Percentiles rank a stretch among this genome's conserved stretches.
phyloP scores from a whole-genome alignment of 2,329 filamentous ascomycete genomes.

The Tolypocladium ophioglossoides region DNA sequence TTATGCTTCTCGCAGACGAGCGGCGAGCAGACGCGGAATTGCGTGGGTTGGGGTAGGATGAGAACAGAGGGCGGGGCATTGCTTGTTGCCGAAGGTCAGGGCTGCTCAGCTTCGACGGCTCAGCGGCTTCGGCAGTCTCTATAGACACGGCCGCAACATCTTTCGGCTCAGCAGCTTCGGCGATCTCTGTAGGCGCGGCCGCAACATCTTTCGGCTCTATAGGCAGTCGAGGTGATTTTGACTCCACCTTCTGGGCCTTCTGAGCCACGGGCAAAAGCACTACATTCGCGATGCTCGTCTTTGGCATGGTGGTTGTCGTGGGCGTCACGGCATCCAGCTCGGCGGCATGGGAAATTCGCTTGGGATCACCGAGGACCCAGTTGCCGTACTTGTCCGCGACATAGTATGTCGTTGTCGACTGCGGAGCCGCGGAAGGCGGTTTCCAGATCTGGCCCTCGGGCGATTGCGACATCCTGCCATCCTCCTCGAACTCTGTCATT shows the following conservation, averaged over 20 bases:
- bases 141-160: background rate
- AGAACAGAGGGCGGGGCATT: conserved; percentile 13
- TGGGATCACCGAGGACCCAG: conserved; percentile 37
- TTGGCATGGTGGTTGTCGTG: conserved; percentile 5
- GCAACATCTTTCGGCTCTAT: background rate
- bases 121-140: background rate
- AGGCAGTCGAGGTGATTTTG: background rate
- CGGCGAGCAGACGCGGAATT: conserved; percentile 9
- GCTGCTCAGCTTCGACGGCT: background rate
- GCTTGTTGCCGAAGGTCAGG: background rate
- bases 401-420: conserved; percentile 35
- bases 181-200: background rate
- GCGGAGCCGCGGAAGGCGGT: conserved; percentile 33
- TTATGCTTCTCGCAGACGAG: conserved; percentile 10
- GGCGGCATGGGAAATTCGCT: conserved; percentile 15
- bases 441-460: conserved; percentile 37
- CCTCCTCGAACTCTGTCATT: conserved; percentile 43
- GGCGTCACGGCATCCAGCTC: conserved; percentile 13
- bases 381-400: conserved; percentile 42
- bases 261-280: background rate
- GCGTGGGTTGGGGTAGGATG: conserved; percentile 11
- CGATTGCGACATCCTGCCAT: conserved; percentile 26
- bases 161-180: background rate
- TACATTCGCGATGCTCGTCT: conserved; percentile 2
- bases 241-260: background rate